phyloP scores from a whole-genome alignment of 2,329 filamentous ascomycete genomes.

The Xylaria sp. region DNA sequence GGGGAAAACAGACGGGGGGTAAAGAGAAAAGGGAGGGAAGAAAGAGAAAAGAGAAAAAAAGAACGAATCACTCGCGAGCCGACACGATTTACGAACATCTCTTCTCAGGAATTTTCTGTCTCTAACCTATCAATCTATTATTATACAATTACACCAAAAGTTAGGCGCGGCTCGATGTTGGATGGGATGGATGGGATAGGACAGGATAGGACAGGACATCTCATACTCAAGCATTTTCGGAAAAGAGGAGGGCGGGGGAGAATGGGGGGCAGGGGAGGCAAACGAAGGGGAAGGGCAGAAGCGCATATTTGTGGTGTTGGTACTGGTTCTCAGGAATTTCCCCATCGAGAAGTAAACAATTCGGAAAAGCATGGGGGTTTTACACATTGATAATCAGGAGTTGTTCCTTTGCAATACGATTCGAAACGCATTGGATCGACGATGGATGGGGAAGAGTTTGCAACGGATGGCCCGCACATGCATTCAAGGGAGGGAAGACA shows the following conservation, averaged over 20 bases:
- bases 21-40: background rate
- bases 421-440: no score
- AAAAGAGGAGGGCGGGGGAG: background rate
- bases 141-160: background rate
- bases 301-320: slow-evolving; percentile 1
- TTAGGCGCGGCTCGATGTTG: background rate
- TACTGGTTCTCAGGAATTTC: no score
- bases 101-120: background rate
- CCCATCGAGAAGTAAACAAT: background rate
- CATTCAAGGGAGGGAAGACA: background rate
- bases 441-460: no score
- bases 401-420: background rate
- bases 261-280: background rate
- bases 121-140: background rate
- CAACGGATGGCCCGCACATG: no score
- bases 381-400: slow-evolving; percentile 8
- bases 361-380: slow-evolving; percentile 3
- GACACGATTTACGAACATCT: background rate
- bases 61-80: background rate
- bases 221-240: slow-evolving; percentile 1
- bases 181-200: background rate
- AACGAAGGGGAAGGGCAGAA: background rate
- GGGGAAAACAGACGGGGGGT: background rate
- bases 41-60: background rate
- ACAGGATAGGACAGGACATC: background rate